These are phyloP conservation scores for Kwoniella botswanensis DNA, from an alignment of 768 basidiomycete genomes.

Conservation along the genomic window DNA sequence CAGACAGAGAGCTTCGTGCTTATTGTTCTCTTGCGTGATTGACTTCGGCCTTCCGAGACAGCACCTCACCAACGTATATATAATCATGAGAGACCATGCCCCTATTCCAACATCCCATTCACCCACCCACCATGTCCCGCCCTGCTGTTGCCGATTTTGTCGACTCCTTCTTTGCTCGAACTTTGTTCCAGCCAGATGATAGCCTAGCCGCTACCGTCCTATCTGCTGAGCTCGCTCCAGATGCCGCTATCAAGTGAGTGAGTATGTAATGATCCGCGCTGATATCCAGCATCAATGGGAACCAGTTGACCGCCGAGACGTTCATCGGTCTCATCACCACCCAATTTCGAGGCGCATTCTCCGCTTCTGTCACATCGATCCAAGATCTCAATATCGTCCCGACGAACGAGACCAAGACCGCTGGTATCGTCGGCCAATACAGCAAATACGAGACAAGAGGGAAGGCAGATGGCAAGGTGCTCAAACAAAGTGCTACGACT, in stretches of 20 bases:
- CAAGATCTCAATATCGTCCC: constrained; percentile 21
- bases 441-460: constrained; percentile 18
- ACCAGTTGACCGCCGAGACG: background rate
- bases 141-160: constrained; percentile 16
- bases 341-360: constrained; percentile 12
- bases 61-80: background rate
- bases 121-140: constrained; percentile 2
- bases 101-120: background rate
- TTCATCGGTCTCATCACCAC: constrained; percentile 19
- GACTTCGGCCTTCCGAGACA: constrained; percentile 7
- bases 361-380: constrained; percentile 9
- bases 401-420: background rate
- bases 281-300: constrained; percentile 15
- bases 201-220: background rate
- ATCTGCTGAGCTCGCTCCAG: constrained; percentile 3
- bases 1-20: background rate
- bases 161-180: constrained; percentile 17
- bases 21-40: constrained; percentile 1
- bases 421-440: constrained; percentile 11
- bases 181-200: constrained; percentile 14
- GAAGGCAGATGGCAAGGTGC: constrained; percentile 2
- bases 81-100: background rate
- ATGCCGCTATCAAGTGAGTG: constrained; percentile 19
- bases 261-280: background rate
- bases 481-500: constrained; percentile 19